phyloP scores from a whole-genome alignment of 23 red algal genomes.

The Gracilaria vermiculophylla region DNA sequence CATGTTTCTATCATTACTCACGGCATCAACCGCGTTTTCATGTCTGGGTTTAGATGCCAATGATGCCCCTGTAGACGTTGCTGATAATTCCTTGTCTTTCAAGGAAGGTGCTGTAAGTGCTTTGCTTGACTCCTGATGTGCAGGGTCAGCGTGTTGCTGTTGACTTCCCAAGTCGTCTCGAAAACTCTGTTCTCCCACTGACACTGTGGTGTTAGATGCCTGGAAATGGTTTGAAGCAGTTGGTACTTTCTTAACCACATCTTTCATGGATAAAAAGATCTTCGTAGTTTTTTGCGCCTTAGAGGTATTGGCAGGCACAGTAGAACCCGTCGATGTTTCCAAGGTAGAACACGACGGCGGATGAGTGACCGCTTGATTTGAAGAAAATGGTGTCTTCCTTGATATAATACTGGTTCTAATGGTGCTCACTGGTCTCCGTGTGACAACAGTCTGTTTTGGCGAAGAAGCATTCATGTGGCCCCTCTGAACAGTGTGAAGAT shows the following conservation, averaged over 20 bases:
- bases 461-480: neutral
- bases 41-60: neutral
- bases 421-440: neutral
- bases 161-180: too few relatives aligned
- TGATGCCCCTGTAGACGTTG: neutral
- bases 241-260: neutral
- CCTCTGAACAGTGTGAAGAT: too few relatives aligned
- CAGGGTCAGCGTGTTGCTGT: too few relatives aligned
- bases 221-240: too few relatives aligned
- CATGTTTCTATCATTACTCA: neutral
- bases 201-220: too few relatives aligned
- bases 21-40: neutral
- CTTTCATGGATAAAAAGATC: too few relatives aligned
- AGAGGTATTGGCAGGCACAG: neutral
- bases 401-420: neutral
- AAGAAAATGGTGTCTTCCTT: neutral
- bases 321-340: neutral
- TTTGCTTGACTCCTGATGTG: too few relatives aligned
- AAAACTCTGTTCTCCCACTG: too few relatives aligned
- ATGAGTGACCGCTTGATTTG: neutral
- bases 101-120: too few relatives aligned
- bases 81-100: too few relatives aligned
- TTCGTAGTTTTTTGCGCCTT: neutral
- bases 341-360: neutral
- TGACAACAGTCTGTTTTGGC: neutral